Conservation (phyloP, 2,329 filamentous ascomycete species). For the Rhynchosporium secalis region DNA sequence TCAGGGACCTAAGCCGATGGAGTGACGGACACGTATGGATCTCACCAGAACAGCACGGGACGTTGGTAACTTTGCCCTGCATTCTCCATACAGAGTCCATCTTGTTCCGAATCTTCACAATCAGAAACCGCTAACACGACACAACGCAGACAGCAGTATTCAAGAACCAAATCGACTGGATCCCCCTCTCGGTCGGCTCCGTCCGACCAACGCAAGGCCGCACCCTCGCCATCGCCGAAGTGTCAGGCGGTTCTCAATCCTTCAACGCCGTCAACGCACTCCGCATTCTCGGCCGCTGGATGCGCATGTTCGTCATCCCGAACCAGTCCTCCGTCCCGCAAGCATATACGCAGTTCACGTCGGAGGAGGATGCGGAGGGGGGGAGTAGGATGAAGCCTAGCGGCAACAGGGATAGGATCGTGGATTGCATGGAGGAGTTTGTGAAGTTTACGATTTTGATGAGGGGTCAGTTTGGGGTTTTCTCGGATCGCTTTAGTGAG, state of each 20-base stretch:
- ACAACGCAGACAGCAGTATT: conserved; percentile 64
- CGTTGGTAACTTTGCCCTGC: background rate
- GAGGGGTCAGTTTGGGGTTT: conserved; percentile 59
- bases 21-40: conserved; percentile 68
- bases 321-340: conserved; percentile 63
- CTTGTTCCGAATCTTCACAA: background rate
- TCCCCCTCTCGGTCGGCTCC: conserved; percentile 60
- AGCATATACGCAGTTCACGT: conserved; percentile 6
- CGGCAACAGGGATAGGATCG: conserved; percentile 57
- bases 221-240: conserved; percentile 61
- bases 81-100: background rate
- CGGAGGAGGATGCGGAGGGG: conserved; percentile 33
- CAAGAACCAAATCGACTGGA: conserved; percentile 73
- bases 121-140: background rate
- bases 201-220: conserved; percentile 66
- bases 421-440: conserved; percentile 70
- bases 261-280: conserved; percentile 69
- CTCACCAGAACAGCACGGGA: conserved; percentile 64
- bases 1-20: conserved; percentile 61
- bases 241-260: conserved; percentile 63
- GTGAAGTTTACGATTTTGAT: conserved; percentile 69
- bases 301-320: conserved; percentile 67
- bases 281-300: conserved; percentile 67
- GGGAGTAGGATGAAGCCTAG: conserved; percentile 51
- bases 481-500: conserved; percentile 64